Evolutionary conservation across 208 protist species (phyloP).

Genomic region (Wallacemonas sp.): DNA sequence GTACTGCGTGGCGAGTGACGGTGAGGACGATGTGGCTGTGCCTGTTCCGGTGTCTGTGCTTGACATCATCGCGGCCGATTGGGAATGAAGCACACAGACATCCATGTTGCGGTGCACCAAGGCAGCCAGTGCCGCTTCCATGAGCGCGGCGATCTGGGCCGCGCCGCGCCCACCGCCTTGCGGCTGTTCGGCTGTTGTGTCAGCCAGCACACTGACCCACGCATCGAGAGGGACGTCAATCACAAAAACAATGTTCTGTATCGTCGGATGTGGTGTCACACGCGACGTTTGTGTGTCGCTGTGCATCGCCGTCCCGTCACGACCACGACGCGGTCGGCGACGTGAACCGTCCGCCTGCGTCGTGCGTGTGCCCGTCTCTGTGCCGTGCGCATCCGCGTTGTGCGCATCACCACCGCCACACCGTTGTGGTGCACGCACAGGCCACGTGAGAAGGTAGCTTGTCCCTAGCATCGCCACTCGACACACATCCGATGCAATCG

Average conservation of each 20-base stretch:
- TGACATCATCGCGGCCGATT: background rate
- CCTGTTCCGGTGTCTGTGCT: background rate
- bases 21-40: conserved; percentile 1
- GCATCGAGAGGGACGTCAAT: conserved; percentile 29
- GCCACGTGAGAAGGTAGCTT: conserved; percentile 25
- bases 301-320: too few species aligned
- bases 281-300: background rate
- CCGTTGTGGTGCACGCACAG: background rate
- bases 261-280: background rate
- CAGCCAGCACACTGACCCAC: background rate
- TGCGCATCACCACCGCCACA: too few species aligned
- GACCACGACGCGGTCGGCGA: too few species aligned
- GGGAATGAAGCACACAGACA: conserved; percentile 31
- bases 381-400: too few species aligned
- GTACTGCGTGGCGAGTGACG: background rate
- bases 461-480: conserved; percentile 23
- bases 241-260: conserved; percentile 34
- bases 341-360: too few species aligned
- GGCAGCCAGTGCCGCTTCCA: conserved; percentile 36
- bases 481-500: conserved; percentile 12
- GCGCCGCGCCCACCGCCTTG: too few species aligned
- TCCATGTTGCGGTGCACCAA: conserved; percentile 53
- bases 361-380: too few species aligned
- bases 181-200: too few species aligned
- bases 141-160: conserved; percentile 33